phyloP scores from a whole-genome alignment of 805 yeast genomes.

The Huiozyma naganishii region DNA sequence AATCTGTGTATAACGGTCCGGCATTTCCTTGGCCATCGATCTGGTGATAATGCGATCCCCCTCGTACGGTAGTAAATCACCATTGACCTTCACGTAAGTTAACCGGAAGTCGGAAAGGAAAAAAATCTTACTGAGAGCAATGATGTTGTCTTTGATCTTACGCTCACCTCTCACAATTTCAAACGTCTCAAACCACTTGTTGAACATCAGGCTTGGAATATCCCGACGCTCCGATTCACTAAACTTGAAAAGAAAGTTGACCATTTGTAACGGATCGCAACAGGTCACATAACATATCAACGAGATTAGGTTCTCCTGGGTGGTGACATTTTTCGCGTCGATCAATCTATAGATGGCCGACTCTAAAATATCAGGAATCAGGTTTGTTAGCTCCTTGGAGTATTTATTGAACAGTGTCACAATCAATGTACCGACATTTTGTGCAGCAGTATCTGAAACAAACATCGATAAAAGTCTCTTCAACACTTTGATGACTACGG shows the following conservation, averaged over 20 bases:
- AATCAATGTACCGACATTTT: constrained; percentile 60
- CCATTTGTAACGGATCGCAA: constrained; percentile 49
- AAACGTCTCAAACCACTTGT: constrained; percentile 76
- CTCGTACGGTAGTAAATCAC: constrained; percentile 56
- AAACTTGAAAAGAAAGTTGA: constrained; percentile 46
- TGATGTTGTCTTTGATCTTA: constrained; percentile 51
- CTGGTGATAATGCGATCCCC: constrained; percentile 68
- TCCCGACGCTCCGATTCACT: constrained; percentile 23
- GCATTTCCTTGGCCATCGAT: constrained; percentile 64
- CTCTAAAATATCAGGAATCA: constrained; percentile 46
- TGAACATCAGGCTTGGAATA: constrained; percentile 49
- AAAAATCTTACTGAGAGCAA: constrained; percentile 61
- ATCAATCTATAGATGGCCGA: constrained; percentile 64
- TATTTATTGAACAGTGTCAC: constrained; percentile 47
- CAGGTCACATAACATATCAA: constrained; percentile 67
- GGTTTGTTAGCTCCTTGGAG: constrained; percentile 27
- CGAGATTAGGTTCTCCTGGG: constrained; percentile 65
- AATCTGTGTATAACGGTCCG: constrained; percentile 51
- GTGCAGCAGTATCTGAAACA: constrained; percentile 70
- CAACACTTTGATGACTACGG: constrained; percentile 39
- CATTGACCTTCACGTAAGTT: constrained; percentile 50
- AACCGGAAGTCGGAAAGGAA: constrained; percentile 46
- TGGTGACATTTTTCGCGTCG: constrained; percentile 54
- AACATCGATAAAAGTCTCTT: constrained; percentile 57
- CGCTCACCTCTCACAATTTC: constrained; percentile 73